Evolutionary conservation across 352 stramenopile species (phyloP).

Genomic region (Phytopythium vexans): DNA sequence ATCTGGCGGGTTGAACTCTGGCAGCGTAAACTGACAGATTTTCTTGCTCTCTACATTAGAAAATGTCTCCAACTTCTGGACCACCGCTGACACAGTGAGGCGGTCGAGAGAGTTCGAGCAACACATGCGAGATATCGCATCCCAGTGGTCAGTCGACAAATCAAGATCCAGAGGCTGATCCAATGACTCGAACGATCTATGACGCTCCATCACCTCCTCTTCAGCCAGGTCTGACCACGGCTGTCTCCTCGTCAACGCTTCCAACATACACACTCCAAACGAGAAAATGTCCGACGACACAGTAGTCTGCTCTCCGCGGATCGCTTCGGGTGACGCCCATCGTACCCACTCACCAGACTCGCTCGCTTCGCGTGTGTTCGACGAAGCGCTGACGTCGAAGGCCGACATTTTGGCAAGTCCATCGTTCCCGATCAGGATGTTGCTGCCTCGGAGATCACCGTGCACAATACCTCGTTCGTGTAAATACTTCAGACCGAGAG

Average conservation of each 20-base stretch:
- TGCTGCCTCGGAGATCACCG: constrained; percentile 2
- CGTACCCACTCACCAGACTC: not conserved
- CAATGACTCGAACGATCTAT: not conserved
- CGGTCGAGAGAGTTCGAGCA: too few species aligned
- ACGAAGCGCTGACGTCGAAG: not conserved
- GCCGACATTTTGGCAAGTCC: constrained; percentile 3
- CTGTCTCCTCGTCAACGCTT: not conserved
- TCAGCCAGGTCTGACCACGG: not conserved
- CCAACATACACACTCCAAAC: not conserved
- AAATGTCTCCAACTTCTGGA: too few species aligned
- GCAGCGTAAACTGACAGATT: too few species aligned
- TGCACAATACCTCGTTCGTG: not conserved
- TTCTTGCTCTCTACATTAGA: too few species aligned
- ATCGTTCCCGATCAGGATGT: constrained; percentile 2
- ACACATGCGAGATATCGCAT: too few species aligned
- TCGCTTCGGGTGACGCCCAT: not conserved
- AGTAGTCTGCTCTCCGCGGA: not conserved
- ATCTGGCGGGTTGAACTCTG: too few species aligned
- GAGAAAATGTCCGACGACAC: not conserved
- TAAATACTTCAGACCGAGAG: not conserved
- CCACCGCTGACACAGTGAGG: too few species aligned
- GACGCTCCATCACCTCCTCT: not conserved
- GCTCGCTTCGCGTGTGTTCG: not conserved
- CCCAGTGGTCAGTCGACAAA: too few species aligned
- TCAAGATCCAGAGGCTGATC: too few species aligned